phyloP scores from a whole-genome alignment of 371 early-diverging fungal species.

The Saksenaea oblongispora region DNA sequence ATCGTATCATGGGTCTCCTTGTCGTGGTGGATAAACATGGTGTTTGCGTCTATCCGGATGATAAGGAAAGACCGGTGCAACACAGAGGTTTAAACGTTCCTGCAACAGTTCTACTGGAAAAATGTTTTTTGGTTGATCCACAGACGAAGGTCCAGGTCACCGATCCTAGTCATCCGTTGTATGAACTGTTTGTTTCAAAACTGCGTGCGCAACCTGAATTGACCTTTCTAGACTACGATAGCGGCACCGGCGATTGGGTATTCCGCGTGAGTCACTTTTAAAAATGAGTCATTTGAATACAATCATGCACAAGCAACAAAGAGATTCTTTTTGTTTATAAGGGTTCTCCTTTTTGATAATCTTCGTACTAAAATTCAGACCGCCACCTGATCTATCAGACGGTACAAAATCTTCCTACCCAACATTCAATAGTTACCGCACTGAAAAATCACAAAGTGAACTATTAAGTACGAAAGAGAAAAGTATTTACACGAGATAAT shows the following conservation, averaged over 20 bases:
- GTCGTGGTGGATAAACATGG: conserved; percentile 71
- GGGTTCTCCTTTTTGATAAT: too few species aligned
- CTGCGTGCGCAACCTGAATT: conserved; percentile 71
- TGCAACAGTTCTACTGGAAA: conserved; percentile 75
- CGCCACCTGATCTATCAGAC: not conserved
- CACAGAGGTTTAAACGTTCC: conserved; percentile 89
- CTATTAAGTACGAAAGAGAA: not conserved
- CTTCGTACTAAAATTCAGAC: too few species aligned
- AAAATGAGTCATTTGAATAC: not conserved
- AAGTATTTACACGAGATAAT: not conserved
- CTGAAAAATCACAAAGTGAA: not conserved
- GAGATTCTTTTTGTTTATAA: not conserved
- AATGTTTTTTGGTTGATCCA: conserved; percentile 84
- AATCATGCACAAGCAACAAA: not conserved
- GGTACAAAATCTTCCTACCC: too few species aligned
- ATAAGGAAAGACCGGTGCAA: conserved; percentile 70
- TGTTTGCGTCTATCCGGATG: conserved; percentile 84
- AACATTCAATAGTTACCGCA: too few species aligned
- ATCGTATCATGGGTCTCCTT: conserved; percentile 80
- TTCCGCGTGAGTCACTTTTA: conserved; percentile 91
- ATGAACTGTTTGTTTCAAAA: conserved; percentile 66
- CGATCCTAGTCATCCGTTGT: conserved; percentile 72
- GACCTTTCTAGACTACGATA: conserved; percentile 75
- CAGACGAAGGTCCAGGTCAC: conserved; percentile 66
- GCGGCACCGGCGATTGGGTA: conserved; percentile 80